Conservation (phyloP, 108 stramenopile genomes). For the Schizochytrium sp. region DNA sequence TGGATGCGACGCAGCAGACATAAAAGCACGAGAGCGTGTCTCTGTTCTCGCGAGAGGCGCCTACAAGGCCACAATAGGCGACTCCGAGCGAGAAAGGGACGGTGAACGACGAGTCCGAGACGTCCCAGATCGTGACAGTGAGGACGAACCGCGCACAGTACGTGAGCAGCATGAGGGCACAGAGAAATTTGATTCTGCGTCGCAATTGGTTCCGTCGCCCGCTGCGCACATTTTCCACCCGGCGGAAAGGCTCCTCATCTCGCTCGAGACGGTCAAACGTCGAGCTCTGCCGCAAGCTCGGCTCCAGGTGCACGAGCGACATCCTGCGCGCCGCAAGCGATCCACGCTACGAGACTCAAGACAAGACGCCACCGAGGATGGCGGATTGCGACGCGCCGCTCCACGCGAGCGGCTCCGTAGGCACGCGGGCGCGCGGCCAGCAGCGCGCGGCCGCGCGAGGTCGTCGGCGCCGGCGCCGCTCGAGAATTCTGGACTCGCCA, state of each 20-base stretch:
- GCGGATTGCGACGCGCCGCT: too few species aligned
- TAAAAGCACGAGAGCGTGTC: slow-evolving; percentile 13
- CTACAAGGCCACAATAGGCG: background rate
- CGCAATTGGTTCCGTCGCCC: background rate
- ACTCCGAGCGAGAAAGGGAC: background rate
- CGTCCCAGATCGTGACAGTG: background rate
- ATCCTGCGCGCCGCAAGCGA: background rate
- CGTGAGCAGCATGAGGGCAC: background rate
- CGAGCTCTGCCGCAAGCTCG: background rate
- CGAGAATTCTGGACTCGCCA: too few species aligned
- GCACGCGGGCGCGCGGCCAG: too few species aligned
- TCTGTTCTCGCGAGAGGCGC: background rate
- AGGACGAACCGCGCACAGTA: background rate
- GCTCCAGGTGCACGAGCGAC: background rate
- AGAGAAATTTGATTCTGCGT: background rate
- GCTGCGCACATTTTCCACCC: background rate
- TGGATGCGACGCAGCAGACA: background rate
- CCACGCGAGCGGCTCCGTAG: too few species aligned
- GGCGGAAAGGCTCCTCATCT: background rate
- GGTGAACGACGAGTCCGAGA: background rate
- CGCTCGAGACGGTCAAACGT: background rate
- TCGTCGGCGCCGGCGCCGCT: too few species aligned
- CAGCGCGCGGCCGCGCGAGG: too few species aligned
- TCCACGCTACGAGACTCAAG: too few species aligned
- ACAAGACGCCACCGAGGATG: too few species aligned